phyloP scores from a whole-genome alignment of 805 yeast species.

The Nakazawaea laoshanensis region DNA sequence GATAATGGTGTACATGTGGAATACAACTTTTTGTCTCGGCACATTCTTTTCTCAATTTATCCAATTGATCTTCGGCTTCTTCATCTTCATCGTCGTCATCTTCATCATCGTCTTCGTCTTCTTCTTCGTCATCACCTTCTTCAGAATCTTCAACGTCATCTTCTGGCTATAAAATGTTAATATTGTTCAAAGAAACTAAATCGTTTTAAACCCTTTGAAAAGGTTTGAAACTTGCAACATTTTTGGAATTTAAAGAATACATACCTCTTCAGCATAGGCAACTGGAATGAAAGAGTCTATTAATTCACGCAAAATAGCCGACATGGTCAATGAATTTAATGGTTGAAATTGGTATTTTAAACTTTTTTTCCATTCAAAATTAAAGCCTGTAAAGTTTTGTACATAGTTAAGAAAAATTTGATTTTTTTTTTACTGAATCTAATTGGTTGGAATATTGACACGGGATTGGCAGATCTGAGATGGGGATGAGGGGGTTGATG shows the following conservation, averaged over 20 bases:
- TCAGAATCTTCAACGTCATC: conserved; percentile 17
- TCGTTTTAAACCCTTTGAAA: too few relatives aligned
- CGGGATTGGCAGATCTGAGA: conserved; percentile 2
- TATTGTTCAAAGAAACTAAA: not conserved
- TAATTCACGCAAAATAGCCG: conserved; percentile 53
- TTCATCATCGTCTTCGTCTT: conserved; percentile 29
- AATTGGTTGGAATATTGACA: conserved; percentile 16
- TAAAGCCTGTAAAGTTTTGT: not conserved
- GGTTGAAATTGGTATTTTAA: not conserved
- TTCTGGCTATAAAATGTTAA: conserved; percentile 11
- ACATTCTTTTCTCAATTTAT: conserved; percentile 61
- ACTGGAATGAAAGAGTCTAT: conserved; percentile 74
- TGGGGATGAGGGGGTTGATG: too few relatives aligned
- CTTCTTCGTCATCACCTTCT: conserved; percentile 21
- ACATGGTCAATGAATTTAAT: conserved; percentile 16
- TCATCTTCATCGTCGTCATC: conserved; percentile 42
- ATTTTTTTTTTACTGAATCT: conserved; percentile 5
- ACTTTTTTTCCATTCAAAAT: not conserved
- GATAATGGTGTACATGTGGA: conserved; percentile 77
- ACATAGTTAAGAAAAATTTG: not conserved
- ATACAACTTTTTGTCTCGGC: conserved; percentile 58
- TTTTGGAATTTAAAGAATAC: conserved; percentile 7
- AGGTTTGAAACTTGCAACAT: not conserved
- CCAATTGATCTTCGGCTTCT: conserved; percentile 58
- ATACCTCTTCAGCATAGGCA: conserved; percentile 72